Evolutionary conservation across 2,329 filamentous ascomycete species (phyloP).

Genomic region (Fusarium sarcochroum): DNA sequence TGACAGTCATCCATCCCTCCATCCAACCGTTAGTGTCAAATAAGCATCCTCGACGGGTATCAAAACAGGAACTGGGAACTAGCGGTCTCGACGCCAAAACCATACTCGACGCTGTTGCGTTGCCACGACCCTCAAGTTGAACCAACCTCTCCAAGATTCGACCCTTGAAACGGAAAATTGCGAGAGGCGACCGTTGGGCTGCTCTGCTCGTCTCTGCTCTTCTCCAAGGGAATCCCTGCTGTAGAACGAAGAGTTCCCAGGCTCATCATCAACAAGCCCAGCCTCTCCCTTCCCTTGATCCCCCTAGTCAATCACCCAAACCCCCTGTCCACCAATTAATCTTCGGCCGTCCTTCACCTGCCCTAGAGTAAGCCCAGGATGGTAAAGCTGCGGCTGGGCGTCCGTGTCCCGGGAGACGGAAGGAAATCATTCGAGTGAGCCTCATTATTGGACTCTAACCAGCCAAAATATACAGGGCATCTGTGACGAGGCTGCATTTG

Average conservation of each 20-base stretch:
- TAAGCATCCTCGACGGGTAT: constrained; percentile 17
- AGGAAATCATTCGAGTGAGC: constrained; percentile 33
- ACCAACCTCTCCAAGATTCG: constrained; percentile 13
- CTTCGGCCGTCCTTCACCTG: constrained; percentile 15
- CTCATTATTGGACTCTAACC: constrained; percentile 22
- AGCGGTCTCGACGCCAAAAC: constrained; percentile 17
- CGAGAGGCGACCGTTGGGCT: constrained; percentile 13
- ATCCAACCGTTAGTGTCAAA: constrained; percentile 12
- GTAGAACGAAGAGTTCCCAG: no score
- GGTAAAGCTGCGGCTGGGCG: constrained; percentile 21
- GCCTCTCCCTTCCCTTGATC: constrained; percentile 24
- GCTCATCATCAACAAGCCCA: constrained; percentile 3
- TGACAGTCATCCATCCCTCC: constrained; percentile 22
- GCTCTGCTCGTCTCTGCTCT: not conserved
- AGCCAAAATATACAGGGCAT: not conserved
- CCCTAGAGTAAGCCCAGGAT: constrained; percentile 19
- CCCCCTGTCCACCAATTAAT: constrained; percentile 22
- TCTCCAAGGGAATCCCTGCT: no score
- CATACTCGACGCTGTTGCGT: constrained; percentile 10
- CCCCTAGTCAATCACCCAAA: constrained; percentile 20
- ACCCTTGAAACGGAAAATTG: not conserved
- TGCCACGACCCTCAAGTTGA: constrained; percentile 19
- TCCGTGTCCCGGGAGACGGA: constrained; percentile 21
- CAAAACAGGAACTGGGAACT: constrained; percentile 28
- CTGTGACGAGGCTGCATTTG: constrained; percentile 11